A percentile compares a stretch with the other conserved stretches of the same genome.
Evolutionary conservation across 2,329 filamentous ascomycete species (phyloP).

Genomic region (Sporothrix brunneoviolacea): DNA sequence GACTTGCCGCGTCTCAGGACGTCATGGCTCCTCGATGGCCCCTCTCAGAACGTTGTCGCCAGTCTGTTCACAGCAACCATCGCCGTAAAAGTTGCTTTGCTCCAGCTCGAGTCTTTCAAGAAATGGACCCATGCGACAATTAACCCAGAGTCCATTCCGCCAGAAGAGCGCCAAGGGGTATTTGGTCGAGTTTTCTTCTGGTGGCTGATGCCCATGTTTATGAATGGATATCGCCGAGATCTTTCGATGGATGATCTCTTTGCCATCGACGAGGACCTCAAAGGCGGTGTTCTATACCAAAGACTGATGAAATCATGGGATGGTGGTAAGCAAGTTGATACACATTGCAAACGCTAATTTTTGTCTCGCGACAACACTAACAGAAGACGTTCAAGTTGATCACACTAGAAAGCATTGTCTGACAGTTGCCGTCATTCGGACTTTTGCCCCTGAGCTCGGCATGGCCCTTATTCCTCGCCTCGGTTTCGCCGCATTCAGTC

Average conservation of each 20-base stretch:
- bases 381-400: conserved; percentile 6
- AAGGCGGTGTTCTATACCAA: conserved; percentile 5
- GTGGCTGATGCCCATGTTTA: conserved; percentile 48
- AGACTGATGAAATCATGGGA: conserved; percentile 10
- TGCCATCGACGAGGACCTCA: conserved; percentile 7
- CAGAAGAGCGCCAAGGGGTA: conserved; percentile 32
- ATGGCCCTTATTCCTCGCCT: conserved; percentile 12
- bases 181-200: conserved; percentile 43
- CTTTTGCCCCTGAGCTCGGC: conserved; percentile 10
- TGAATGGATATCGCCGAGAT: conserved; percentile 39
- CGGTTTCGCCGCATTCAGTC: conserved; percentile 10
- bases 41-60: conserved; percentile 33
- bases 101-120: conserved; percentile 37
- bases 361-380: no score
- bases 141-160: conserved; percentile 39
- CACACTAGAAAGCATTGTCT: conserved; percentile 12
- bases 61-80: conserved; percentile 35
- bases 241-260: conserved; percentile 27
- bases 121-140: conserved; percentile 34
- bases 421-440: conserved; percentile 1
- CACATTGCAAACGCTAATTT: no score
- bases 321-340: background rate
- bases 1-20: conserved; percentile 39
- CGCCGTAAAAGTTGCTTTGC: conserved; percentile 35
- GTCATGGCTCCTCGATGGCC: conserved; percentile 31